A percentile compares a stretch with the other conserved stretches of the same genome.
Evolutionary conservation across 163 green algal species (phyloP).

Genomic region (Volvox carteri): DNA sequence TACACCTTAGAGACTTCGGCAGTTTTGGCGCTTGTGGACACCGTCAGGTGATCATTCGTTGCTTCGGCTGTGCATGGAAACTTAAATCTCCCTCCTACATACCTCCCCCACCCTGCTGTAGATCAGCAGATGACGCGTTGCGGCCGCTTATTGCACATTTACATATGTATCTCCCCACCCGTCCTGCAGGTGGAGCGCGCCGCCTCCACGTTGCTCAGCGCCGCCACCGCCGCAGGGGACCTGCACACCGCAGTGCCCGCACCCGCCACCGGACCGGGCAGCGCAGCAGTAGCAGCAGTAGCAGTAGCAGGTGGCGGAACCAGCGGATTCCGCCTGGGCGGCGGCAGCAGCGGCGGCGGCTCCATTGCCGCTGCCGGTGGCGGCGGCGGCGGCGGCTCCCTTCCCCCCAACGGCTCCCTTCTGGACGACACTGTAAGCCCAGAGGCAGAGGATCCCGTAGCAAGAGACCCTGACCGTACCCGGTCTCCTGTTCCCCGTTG

Average conservation of each 20-base stretch:
- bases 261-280: not conserved
- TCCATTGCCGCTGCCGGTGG: too few relatives aligned
- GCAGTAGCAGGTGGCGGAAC: not conserved
- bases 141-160: too few relatives aligned
- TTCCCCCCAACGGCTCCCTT: not conserved
- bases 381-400: not conserved
- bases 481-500: too few relatives aligned
- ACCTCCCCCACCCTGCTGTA: too few relatives aligned
- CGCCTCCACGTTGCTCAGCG: not conserved
- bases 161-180: not conserved
- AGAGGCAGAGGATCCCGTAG: too few relatives aligned
- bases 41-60: too few relatives aligned
- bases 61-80: too few relatives aligned
- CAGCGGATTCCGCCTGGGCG: not conserved
- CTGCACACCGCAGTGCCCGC: constrained; percentile 30
- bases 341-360: not conserved
- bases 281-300: not conserved
- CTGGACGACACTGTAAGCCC: constrained; percentile 18
- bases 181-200: not conserved
- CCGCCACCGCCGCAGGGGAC: constrained; percentile 13
- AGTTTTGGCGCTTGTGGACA: too few relatives aligned
- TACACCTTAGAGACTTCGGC: too few relatives aligned
- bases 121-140: too few relatives aligned
- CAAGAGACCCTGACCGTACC: too few relatives aligned
- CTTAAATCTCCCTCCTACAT: too few relatives aligned